A percentile compares a stretch with the other conserved stretches of the same genome.
phyloP scores from a whole-genome alignment of 139 green algal genomes.

The Chara braunii region DNA sequence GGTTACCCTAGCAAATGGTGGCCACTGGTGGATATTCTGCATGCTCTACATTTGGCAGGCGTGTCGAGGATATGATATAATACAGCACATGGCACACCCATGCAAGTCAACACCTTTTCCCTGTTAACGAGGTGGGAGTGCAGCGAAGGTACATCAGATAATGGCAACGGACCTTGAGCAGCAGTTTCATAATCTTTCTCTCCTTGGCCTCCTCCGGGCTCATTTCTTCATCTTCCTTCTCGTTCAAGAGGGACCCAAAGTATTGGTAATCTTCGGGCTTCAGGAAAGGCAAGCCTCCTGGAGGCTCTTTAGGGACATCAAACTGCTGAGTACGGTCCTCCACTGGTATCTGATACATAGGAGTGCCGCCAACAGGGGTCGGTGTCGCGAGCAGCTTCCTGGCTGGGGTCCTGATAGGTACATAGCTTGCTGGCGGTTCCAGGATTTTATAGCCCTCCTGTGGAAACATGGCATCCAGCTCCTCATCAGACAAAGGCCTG shows the following conservation, averaged over 20 bases:
- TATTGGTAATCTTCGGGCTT: slow-evolving; percentile 96
- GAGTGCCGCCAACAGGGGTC: slow-evolving; percentile 69
- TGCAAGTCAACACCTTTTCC: too few species aligned
- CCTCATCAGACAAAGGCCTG: slow-evolving; percentile 79
- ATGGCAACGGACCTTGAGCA: slow-evolving; percentile 95
- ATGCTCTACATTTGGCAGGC: too few species aligned
- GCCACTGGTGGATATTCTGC: too few species aligned
- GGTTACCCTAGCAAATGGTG: too few species aligned
- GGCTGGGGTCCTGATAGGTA: slow-evolving; percentile 84
- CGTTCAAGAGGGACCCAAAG: slow-evolving; percentile 80
- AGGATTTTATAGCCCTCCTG: slow-evolving; percentile 83
- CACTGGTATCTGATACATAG: slow-evolving; percentile 75
- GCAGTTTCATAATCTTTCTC: slow-evolving; percentile 97
- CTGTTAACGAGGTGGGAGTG: too few species aligned
- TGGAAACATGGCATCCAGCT: slow-evolving; percentile 91
- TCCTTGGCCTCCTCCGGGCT: slow-evolving; percentile 87
- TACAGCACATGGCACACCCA: too few species aligned
- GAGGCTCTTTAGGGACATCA: slow-evolving; percentile 55
- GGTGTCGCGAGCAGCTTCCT: slow-evolving; percentile 88
- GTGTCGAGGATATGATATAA: too few species aligned
- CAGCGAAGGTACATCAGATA: too few species aligned
- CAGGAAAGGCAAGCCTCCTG: slow-evolving; percentile 85
- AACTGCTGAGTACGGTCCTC: slow-evolving; percentile 69
- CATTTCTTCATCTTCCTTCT: slow-evolving; percentile 85
- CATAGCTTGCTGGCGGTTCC: slow-evolving; percentile 70